Conservation (phyloP, 2,329 filamentous ascomycete genomes). For the Exophiala sideris region DNA sequence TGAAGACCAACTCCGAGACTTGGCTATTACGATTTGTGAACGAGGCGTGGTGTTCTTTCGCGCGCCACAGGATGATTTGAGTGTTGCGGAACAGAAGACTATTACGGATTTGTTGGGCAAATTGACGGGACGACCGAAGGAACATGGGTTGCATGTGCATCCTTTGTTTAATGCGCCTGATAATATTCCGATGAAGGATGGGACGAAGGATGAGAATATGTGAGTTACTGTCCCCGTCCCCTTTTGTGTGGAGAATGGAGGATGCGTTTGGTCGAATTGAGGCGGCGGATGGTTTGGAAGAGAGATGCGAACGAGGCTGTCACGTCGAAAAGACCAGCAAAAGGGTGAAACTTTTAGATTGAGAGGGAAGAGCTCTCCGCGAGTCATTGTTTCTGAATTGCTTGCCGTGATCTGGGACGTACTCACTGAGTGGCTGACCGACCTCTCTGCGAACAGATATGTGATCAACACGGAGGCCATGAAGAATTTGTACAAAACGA, state of each 20-base stretch:
- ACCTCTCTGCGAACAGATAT: conserved; percentile 39
- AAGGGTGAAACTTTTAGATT: too few relatives aligned
- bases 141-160: conserved; percentile 54
- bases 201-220: conserved; percentile 24
- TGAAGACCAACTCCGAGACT: conserved; percentile 61
- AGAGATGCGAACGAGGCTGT: not conserved
- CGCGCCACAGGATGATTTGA: conserved; percentile 43
- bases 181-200: conserved; percentile 24
- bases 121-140: conserved; percentile 46
- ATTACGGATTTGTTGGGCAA: conserved; percentile 45
- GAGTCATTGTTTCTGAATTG: too few relatives aligned
- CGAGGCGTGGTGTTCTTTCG: conserved; percentile 70
- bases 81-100: conserved; percentile 43
- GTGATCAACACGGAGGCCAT: conserved; percentile 58
- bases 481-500: conserved; percentile 47
- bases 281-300: not conserved
- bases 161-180: conserved; percentile 38
- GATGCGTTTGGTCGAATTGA: too few relatives aligned
- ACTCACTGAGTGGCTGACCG: too few relatives aligned
- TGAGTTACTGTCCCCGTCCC: conserved; percentile 7
- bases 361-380: too few relatives aligned
- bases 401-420: too few relatives aligned
- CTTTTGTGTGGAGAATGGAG: too few relatives aligned
- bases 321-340: not conserved
- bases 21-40: conserved; percentile 53